Evolutionary conservation across 306 rosid species (phyloP), one percentile per base, ranked within the genome.

Genomic region (Castanea mollissima): DNA sequence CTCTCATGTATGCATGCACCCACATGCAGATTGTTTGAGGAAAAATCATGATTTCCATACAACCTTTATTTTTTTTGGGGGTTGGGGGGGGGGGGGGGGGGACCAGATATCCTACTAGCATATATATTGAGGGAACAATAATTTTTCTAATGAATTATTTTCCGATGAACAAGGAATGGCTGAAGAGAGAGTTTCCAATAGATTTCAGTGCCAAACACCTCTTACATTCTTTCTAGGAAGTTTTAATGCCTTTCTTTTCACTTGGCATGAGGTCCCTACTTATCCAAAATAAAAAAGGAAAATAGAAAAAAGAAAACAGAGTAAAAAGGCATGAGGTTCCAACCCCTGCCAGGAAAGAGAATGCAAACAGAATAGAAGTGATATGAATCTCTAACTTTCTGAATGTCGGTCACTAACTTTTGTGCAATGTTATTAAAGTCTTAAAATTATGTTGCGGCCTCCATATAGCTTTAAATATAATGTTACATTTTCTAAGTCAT

Each of bases 401-500:
- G 68, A 60, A 25, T 21, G 18, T 65, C 6, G 31, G 34, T 15
- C 25, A 0, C 49, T 32, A 14, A 32, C 49, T 31, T 31, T 21
- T 3, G 46, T 32, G 25, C 49, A 16, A 65, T 19, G 10, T 16
- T 7, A 32, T 65, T 14, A 14, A 11, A 16, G 25, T 65, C n/a
- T 14, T 65, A 31, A 31, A 32, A 32, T 31, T 18, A 6, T 55
- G 5, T 71, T 68, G 35, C 25, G 35, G 12, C 46, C 73, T 34
- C 49, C 14, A 19, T 20, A 68, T n/a, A 44, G 23, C 44, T 44
- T 78, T 55, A 67, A 69, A 44, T 74, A 18, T 18, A 62, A n/a
- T 67, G 55, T 57, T 10, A 76, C 71, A 52, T 83, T 74, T 86
- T 78, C 20, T 6, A 49, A 69, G 32, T 76, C 57, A 58, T 83